Evolutionary conservation across 305 asterid genomes (phyloP).

Genomic region (Rubia balearica): DNA sequence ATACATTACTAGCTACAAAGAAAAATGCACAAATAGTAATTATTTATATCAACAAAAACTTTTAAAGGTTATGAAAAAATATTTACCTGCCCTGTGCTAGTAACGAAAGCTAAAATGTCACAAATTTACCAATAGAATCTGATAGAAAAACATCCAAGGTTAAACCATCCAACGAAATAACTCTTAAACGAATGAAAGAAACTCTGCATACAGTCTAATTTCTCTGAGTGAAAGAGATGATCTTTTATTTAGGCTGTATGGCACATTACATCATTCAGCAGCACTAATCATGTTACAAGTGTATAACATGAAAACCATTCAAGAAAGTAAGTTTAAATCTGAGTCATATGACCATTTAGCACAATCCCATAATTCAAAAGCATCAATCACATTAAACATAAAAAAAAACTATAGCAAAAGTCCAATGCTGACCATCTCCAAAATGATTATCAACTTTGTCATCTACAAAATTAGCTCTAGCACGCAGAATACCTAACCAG

Average conservation of each 20-base stretch:
- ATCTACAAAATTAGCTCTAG: background rate
- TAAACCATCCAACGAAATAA: background rate
- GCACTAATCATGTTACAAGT: background rate
- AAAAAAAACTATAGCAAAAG: background rate
- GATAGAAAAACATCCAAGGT: background rate
- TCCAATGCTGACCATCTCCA: background rate
- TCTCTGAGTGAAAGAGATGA: background rate
- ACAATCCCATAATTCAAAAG: background rate
- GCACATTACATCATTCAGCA: background rate
- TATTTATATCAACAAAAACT: slow-evolving; percentile 11
- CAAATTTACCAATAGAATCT: background rate
- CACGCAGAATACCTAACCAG: slow-evolving; percentile 58
- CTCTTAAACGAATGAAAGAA: background rate
- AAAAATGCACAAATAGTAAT: slow-evolving; percentile 15
- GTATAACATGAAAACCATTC: background rate
- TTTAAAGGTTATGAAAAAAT: background rate
- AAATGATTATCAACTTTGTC: background rate
- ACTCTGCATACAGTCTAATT: background rate
- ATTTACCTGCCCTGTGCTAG: background rate
- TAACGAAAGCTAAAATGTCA: background rate
- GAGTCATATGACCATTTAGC: background rate
- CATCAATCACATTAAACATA: background rate
- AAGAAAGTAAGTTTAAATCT: background rate
- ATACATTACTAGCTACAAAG: slow-evolving; percentile 74
- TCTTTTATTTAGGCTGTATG: background rate